These are phyloP conservation scores for Populus alba DNA, from an alignment of 345 rosid genomes.

Conservation along the genomic window DNA sequence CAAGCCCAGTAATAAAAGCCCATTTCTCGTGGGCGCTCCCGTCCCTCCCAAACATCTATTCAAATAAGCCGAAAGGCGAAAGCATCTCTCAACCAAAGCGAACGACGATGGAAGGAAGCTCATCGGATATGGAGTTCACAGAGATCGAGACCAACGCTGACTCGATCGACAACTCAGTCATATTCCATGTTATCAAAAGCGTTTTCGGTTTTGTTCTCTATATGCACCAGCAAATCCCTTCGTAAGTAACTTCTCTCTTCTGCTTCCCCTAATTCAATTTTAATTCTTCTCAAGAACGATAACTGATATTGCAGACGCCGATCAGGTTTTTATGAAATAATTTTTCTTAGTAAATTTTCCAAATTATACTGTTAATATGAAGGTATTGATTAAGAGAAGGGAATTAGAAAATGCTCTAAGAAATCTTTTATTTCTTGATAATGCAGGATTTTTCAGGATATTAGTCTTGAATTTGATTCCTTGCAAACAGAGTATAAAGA, in stretches of 20 bases:
- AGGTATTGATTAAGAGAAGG: background rate
- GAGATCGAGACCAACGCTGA: conserved; percentile 39
- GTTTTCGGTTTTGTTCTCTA: conserved; percentile 72
- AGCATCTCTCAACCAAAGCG: background rate
- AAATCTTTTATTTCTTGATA: background rate
- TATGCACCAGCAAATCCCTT: conserved; percentile 97
- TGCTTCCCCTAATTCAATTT: background rate
- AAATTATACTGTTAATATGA: too few relatives aligned
- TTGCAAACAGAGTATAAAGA: conserved; percentile 48
- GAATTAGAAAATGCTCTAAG: background rate
- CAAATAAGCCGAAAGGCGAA: background rate
- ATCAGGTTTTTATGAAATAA: background rate
- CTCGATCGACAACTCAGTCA: conserved; percentile 43
- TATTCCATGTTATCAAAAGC: conserved; percentile 65
- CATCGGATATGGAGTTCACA: conserved; percentile 11
- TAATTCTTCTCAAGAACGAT: background rate
- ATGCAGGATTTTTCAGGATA: conserved; percentile 72
- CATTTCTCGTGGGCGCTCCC: background rate
- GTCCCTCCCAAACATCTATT: background rate
- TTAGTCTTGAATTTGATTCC: conserved; percentile 53
- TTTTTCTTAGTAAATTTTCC: background rate
- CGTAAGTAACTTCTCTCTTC: conserved; percentile 39
- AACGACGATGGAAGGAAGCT: conserved; percentile 7
- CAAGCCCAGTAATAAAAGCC: background rate
- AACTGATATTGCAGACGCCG: background rate